Conservation (phyloP, 2,329 filamentous ascomycete species). For the Fusarium armeniacum region DNA sequence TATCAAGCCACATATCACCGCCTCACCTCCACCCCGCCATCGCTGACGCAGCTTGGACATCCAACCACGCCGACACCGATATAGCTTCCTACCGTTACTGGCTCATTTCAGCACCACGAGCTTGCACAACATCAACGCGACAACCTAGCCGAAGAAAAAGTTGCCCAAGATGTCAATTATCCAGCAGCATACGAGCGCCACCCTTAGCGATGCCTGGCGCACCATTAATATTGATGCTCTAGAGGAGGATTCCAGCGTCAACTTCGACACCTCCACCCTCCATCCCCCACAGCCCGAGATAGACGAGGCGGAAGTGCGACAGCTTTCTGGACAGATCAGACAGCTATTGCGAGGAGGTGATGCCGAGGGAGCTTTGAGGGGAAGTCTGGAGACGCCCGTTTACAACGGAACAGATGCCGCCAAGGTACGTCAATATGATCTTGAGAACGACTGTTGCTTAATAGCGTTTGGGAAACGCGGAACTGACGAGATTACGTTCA, state of each 20-base stretch:
- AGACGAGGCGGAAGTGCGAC: conserved; percentile 82
- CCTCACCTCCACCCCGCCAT: conserved; percentile 52
- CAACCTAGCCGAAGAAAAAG: background rate
- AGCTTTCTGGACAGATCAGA: conserved; percentile 83
- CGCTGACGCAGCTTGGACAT: conserved; percentile 52
- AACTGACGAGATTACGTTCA: conserved; percentile 14
- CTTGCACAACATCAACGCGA: conserved; percentile 10
- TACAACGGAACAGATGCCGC: conserved; percentile 72
- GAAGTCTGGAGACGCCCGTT: conserved; percentile 87
- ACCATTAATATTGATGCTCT: conserved; percentile 95
- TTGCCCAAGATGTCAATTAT: conserved; percentile 72
- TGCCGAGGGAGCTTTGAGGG: conserved; percentile 85
- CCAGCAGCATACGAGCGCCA: conserved; percentile 72
- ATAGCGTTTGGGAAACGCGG: background rate
- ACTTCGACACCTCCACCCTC: conserved; percentile 91
- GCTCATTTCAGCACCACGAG: conserved; percentile 12
- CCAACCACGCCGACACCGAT: conserved; percentile 36
- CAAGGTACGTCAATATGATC: conserved; percentile 62
- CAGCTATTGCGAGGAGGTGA: conserved; percentile 91
- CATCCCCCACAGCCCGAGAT: conserved; percentile 81
- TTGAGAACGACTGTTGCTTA: background rate
- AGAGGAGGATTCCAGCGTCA: conserved; percentile 88
- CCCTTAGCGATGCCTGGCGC: conserved; percentile 77
- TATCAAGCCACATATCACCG: conserved; percentile 43
- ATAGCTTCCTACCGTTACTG: conserved; percentile 28